Base-by-base conservation (phyloP, 768 basidiomycete genomes). In the Pulveroboletus frians region DNA sequence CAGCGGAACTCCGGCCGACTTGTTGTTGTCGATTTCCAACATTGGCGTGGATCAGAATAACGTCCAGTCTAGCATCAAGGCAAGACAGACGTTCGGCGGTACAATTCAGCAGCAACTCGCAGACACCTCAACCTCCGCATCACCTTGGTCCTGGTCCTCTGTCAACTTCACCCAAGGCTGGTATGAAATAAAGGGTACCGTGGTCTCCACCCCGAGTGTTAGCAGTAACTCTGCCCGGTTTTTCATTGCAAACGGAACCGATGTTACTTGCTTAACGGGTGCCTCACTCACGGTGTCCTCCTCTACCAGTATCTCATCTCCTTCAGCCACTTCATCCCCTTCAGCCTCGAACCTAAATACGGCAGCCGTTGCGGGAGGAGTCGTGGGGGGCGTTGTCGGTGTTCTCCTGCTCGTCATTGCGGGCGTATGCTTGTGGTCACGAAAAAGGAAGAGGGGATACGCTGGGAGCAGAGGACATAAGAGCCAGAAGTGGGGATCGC, bases 341-440 rank as follows among this genome's bases (percentile, higher is more conserved):
- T 49, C 64, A 5, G 42, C 61, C 7, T 60, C 69, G 14, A 51
- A 58, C 4, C 58, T 64, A 7, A 74, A 74, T 34, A 63, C 66
- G 1, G 76, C 72, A 0, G 69, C 71, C 8, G 76, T 85, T 23
- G 74, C 72, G 5, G 84, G 82, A 2, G 75, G 75, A 21, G 72
- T 77, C 17, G 53, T 83, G 4, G 82, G 78, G 5, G 77, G 71
- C 2, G 17, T 69, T 2, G 57, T 72, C 3, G 73, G 64, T 13
- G 46, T 79, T 29, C 54, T 53, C 5, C 52, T 75, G 18, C 56
- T 69, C 14, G 58, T 67, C 7, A 44, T 72, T 21, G 54, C 40
- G 47, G 67, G 70, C 51, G 49, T 71, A 31, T 69, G 63, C 31
- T 52, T 73, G 31, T 65, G 56, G 51, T 36, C 63, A 42, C 51